A percentile compares a stretch with the other conserved stretches of the same genome.
phyloP scores from a whole-genome alignment of 2,329 filamentous ascomycete genomes.

The Fusarium odoratissimum region DNA sequence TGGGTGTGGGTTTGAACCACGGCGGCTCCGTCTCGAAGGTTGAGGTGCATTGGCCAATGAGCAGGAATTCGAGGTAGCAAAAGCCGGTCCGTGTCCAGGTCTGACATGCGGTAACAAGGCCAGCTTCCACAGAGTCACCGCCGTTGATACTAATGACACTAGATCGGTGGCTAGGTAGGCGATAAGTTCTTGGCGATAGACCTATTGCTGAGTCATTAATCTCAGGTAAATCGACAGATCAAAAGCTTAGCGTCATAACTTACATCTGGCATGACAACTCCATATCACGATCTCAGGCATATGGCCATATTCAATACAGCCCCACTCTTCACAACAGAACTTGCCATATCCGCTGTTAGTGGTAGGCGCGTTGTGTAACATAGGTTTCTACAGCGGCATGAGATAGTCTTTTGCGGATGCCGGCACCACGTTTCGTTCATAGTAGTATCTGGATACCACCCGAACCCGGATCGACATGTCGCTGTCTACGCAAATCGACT shows the following conservation, averaged over 20 bases:
- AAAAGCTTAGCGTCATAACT: conserved; percentile 1
- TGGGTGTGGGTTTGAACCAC: not conserved
- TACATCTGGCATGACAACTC: conserved; percentile 1
- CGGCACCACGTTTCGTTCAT: conserved; percentile 1
- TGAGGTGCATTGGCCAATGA: conserved; percentile 5
- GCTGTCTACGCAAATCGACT: not conserved
- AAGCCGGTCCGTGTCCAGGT: conserved; percentile 34
- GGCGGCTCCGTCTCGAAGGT: not conserved
- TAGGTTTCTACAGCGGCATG: not conserved
- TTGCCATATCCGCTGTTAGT: not conserved
- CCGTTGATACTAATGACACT: conserved; percentile 20
- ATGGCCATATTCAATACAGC: not conserved
- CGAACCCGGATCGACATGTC: not conserved
- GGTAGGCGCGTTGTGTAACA: conserved; percentile 7
- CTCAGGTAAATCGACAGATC: not conserved
- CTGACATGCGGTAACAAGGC: conserved; percentile 25
- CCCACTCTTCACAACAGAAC: not conserved
- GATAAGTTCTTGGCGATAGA: conserved; percentile 8
- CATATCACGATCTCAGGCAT: conserved; percentile 7
- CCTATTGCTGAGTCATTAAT: conserved; percentile 4
- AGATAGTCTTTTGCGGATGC: conserved; percentile 10
- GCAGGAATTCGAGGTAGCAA: conserved; percentile 11
- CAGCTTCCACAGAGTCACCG: conserved; percentile 13
- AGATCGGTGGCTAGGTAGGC: conserved; percentile 8
- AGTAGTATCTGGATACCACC: not conserved